Conservation (phyloP, 192 early-diverging fungal genomes). For the Radiomyces spectabilis region DNA sequence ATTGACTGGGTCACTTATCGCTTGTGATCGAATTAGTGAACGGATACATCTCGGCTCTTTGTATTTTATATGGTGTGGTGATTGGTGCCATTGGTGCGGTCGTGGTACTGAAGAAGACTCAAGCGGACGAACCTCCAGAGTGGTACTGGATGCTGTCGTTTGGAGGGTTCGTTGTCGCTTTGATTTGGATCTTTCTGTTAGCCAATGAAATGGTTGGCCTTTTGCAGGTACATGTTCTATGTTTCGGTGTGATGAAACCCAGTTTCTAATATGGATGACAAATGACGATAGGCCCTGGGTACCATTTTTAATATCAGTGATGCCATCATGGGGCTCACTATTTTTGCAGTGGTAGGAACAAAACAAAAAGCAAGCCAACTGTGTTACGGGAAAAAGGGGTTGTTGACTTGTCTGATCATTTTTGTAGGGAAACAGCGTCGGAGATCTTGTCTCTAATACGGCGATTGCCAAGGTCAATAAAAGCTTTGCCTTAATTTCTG, state of each 20-base stretch:
- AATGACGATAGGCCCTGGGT: conserved; percentile 51
- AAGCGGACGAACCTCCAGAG: conserved; percentile 28
- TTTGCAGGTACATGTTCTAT: conserved; percentile 35
- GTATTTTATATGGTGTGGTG: conserved; percentile 15
- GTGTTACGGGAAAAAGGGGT: background rate
- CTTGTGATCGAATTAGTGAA: conserved; percentile 7
- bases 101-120: conserved; percentile 16
- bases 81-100: conserved; percentile 22
- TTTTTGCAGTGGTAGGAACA: conserved; percentile 70
- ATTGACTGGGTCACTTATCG: too few relatives aligned
- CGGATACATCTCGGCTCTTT: conserved; percentile 5
- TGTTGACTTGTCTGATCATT: too few relatives aligned
- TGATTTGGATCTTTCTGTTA: conserved; percentile 80
- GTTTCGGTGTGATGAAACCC: background rate
- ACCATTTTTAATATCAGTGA: conserved; percentile 73
- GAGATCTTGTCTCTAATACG: conserved; percentile 52
- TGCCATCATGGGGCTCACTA: conserved; percentile 70
- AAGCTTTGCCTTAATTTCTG: background rate
- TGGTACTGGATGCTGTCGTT: conserved; percentile 41
- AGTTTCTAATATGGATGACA: background rate
- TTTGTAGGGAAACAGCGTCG: conserved; percentile 67
- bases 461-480: conserved; percentile 6
- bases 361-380: background rate
- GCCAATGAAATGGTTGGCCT: conserved; percentile 85
- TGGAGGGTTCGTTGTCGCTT: conserved; percentile 66